These are phyloP conservation scores for Populus euphratica DNA, from an alignment of 345 rosid species.

Conservation along the genomic window DNA sequence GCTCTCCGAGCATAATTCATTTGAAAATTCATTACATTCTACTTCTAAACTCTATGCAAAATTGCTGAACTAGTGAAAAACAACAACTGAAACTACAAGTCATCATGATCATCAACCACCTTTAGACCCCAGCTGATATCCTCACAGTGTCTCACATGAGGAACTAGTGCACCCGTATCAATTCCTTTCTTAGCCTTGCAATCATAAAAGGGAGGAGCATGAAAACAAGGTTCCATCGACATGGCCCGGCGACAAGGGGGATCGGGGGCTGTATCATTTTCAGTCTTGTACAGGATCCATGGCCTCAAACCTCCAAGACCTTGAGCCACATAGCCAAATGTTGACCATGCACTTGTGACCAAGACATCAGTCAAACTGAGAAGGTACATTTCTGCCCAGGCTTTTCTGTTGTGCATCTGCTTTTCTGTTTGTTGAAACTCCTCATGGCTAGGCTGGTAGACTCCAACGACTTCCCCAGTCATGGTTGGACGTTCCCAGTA, in stretches of 20 bases:
- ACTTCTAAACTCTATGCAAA: background rate
- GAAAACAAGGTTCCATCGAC: conserved; percentile 35
- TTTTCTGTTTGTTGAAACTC: conserved; percentile 24
- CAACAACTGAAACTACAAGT: background rate
- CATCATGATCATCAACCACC: conserved; percentile 21
- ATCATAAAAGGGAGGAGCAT: conserved; percentile 35
- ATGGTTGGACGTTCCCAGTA: conserved; percentile 22
- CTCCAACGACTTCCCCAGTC: conserved; percentile 26
- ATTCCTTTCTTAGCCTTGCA: conserved; percentile 28
- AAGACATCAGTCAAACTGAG: conserved; percentile 26
- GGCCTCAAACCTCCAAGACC: conserved; percentile 30
- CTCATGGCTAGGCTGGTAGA: conserved; percentile 32
- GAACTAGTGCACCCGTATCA: conserved; percentile 24
- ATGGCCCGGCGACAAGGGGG: conserved; percentile 29
- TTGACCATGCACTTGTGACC: conserved; percentile 33
- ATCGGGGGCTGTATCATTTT: conserved; percentile 27
- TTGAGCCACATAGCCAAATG: conserved; percentile 37
- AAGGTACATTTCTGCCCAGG: conserved; percentile 32
- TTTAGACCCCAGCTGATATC: conserved; percentile 36
- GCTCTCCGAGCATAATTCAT: background rate
- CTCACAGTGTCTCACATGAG: conserved; percentile 33
- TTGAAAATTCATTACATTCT: background rate
- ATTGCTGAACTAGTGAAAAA: background rate
- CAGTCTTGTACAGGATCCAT: conserved; percentile 30
- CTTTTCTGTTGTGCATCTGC: conserved; percentile 22